A percentile compares a stretch with the other conserved stretches of the same genome.
Conservation (phyloP, 257 asterid genomes). For the Petunia secreta region DNA sequence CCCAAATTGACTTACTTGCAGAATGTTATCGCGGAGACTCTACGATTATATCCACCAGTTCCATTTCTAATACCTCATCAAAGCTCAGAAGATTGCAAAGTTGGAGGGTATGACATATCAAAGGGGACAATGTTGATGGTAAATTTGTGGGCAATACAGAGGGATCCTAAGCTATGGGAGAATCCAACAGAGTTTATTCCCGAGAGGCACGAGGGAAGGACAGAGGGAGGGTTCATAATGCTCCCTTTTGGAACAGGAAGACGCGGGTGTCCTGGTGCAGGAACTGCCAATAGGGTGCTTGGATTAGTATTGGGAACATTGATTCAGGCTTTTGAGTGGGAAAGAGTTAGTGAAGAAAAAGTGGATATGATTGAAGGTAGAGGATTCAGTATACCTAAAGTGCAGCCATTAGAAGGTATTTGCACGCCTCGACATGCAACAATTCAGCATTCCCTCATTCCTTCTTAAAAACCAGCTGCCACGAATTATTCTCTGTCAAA, state of each 20-base stretch:
- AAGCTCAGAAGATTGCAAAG: conserved; percentile 32
- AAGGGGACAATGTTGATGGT: conserved; percentile 35
- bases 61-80: conserved; percentile 39
- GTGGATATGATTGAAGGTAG: conserved; percentile 36
- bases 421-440: conserved; percentile 35
- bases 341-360: conserved; percentile 37
- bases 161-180: conserved; percentile 35
- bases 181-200: conserved; percentile 35
- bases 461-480: too few relatives aligned
- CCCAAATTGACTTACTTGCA: conserved; percentile 36
- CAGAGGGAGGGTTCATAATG: background rate
- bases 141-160: conserved; percentile 45
- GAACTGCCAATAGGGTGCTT: conserved; percentile 44
- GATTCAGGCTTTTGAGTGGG: conserved; percentile 55
- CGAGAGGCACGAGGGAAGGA: conserved; percentile 33
- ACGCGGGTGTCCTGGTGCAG: conserved; percentile 49
- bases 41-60: conserved; percentile 36
- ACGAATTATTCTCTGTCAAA: background rate
- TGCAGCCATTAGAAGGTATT: conserved; percentile 39
- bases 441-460: too few relatives aligned
- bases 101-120: conserved; percentile 27
- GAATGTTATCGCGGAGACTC: conserved; percentile 37
- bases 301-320: conserved; percentile 45
- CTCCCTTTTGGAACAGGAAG: conserved; percentile 51
- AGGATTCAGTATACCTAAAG: conserved; percentile 43